Conservation (phyloP, 2,329 filamentous ascomycete genomes). For the Periconia macrospinosa region DNA sequence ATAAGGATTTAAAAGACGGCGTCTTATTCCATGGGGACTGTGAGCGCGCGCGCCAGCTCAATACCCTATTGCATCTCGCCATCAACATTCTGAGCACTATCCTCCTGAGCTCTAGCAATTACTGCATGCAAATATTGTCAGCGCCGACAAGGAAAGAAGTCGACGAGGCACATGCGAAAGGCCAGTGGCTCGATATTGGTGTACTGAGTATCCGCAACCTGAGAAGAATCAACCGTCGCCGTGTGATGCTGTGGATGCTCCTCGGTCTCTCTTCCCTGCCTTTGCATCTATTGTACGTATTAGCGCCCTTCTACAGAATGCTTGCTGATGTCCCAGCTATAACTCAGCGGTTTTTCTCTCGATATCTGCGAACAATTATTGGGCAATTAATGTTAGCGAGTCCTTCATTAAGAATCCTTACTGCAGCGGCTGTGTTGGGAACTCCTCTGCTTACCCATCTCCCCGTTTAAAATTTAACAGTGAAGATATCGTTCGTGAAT, state of each 20-base stretch:
- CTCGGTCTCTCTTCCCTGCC: background rate
- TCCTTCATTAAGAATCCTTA: no score
- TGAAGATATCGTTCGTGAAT: no score
- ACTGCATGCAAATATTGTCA: slow-evolving; percentile 45
- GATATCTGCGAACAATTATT: slow-evolving; percentile 13
- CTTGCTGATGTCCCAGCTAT: slow-evolving; percentile 7
- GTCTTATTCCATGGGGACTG: slow-evolving; percentile 24
- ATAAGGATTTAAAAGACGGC: background rate
- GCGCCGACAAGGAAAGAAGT: slow-evolving; percentile 16
- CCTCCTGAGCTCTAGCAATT: slow-evolving; percentile 52
- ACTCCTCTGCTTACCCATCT: no score
- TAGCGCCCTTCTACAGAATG: no score
- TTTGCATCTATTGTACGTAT: slow-evolving; percentile 6
- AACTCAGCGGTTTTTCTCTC: slow-evolving; percentile 22
- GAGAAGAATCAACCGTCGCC: background rate
- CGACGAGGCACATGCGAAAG: slow-evolving; percentile 18
- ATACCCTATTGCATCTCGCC: slow-evolving; percentile 42
- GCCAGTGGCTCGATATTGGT: slow-evolving; percentile 16
- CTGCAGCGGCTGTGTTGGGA: no score
- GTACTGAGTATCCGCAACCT: slow-evolving; percentile 6
- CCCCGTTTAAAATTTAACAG: no score
- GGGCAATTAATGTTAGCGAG: no score
- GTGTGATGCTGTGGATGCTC: background rate
- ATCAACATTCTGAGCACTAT: slow-evolving; percentile 52
- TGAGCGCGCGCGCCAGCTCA: slow-evolving; percentile 2